Evolutionary conservation across 345 rosid genomes (phyloP), one percentile per base, ranked within the genome.

Genomic region (thale cress (Arabidopsis thaliana)): DNA sequence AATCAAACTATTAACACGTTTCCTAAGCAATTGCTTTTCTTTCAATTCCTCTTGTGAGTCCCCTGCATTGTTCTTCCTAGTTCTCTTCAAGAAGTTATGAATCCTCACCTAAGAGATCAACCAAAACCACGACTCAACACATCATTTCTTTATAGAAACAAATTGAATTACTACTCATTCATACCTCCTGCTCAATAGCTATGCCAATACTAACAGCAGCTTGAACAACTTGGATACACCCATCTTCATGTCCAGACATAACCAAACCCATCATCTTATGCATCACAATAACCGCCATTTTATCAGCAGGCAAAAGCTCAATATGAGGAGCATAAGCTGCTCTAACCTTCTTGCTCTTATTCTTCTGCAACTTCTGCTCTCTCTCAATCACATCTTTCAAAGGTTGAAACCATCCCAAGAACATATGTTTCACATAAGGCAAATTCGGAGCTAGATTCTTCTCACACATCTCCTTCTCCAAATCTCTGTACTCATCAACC

Each of bases 261-360:
- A 90, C 65, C 82, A 94, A 71, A 33, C 83, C 89, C 95, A 94
- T 87, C 91, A 91, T 87, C 87, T 91, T 94, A 67, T 94, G 96
- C 98, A 94, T 94, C 52, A 89, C 89, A 75, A 94, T 90, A 46
- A 94, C 82, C 1, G 97, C 98, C 95, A 94, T 90, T 79, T 91
- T 94, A 78, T 94, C 98, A 4, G 95, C 86, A 2, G 98, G 90
- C 59, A 94, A 72, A 69, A 86, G 82, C 14, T 88, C 95, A 22
- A 94, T 85, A 42, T 91, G 85, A 11, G 93, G 97, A 0, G 97
- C 91, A 74, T 87, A 91, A 2, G 96, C 94, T 0, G 91, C 88
- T 86, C 83, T 88, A 41, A 83, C 82, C 56, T 82, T 89, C 80
- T 84, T 85, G 44, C 73, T 82, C 83, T 87, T 80, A 34, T 80